Conservation (phyloP, 225 moss, liverwort and hornwort genomes). For the Ulota crispa region DNA sequence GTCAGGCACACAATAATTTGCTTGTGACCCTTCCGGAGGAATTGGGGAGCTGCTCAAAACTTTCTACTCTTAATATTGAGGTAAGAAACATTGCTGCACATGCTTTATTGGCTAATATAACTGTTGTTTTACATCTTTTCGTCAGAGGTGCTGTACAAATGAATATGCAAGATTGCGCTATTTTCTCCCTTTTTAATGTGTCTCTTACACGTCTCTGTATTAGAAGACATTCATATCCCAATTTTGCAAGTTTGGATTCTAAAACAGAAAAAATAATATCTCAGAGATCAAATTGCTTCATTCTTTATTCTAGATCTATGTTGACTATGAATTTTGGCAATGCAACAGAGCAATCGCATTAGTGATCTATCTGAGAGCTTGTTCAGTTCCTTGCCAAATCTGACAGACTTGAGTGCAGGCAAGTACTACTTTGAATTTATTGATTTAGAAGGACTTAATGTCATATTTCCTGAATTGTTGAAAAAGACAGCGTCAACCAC, state of each 20-base stretch:
- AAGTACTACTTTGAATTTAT: constrained; percentile 17
- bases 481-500: not conserved
- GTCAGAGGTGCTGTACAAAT: not conserved
- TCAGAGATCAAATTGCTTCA: not conserved
- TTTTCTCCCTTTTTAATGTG: not conserved
- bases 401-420: constrained; percentile 75
- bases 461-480: not conserved
- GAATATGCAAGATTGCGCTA: not conserved
- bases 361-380: constrained; percentile 62
- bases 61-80: constrained; percentile 52
- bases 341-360: constrained; percentile 69
- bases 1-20: constrained; percentile 44
- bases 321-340: constrained; percentile 14
- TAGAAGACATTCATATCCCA: not conserved
- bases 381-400: constrained; percentile 56
- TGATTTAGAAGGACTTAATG: not conserved
- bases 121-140: not conserved
- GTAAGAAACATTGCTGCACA: constrained; percentile 10
- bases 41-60: constrained; percentile 33
- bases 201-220: not conserved
- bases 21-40: constrained; percentile 50
- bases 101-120: not conserved
- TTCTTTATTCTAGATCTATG: not conserved
- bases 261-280: not conserved
- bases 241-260: not conserved